These are phyloP conservation scores for Cladobotryum protrusum DNA, from an alignment of 2,329 filamentous ascomycete species.

Conservation along the genomic window DNA sequence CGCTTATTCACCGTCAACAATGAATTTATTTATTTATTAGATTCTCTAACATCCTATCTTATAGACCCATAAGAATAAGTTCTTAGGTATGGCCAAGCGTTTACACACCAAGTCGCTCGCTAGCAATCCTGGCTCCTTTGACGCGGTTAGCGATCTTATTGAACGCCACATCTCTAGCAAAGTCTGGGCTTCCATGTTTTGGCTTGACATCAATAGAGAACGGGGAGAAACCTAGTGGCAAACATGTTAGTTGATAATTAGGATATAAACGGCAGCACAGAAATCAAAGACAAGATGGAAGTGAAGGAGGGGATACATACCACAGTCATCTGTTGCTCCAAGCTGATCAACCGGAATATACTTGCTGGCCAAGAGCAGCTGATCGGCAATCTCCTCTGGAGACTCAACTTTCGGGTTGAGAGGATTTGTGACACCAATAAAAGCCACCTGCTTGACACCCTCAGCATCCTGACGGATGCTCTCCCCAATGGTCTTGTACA, in stretches of 20 bases:
- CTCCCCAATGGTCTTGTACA: slow-evolving; percentile 10
- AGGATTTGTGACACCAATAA: slow-evolving; percentile 12
- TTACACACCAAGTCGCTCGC: slow-evolving; percentile 6
- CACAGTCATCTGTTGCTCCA: slow-evolving; percentile 13
- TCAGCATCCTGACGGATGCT: slow-evolving; percentile 10
- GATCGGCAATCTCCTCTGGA: slow-evolving; percentile 11
- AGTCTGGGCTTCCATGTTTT: slow-evolving; percentile 10
- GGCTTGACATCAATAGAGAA: slow-evolving; percentile 14
- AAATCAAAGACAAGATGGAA: background rate
- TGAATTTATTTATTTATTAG: too few relatives aligned
- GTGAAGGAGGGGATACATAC: background rate
- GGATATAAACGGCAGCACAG: too few relatives aligned
- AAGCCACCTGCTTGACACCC: slow-evolving; percentile 13
- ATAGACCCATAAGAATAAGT: too few relatives aligned
- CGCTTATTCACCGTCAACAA: too few relatives aligned
- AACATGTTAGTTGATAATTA: background rate
- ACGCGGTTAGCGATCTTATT: slow-evolving; percentile 11
- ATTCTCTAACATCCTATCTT: too few relatives aligned
- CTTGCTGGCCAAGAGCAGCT: slow-evolving; percentile 9
- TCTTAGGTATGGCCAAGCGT: too few relatives aligned
- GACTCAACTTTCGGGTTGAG: slow-evolving; percentile 9
- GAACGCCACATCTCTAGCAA: slow-evolving; percentile 12
- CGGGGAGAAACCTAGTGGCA: slow-evolving; percentile 8
- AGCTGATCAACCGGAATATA: slow-evolving; percentile 10
- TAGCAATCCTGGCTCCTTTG: slow-evolving; percentile 7